phyloP scores from a whole-genome alignment of 306 rosid genomes.

The Ormosia semicastrata region DNA sequence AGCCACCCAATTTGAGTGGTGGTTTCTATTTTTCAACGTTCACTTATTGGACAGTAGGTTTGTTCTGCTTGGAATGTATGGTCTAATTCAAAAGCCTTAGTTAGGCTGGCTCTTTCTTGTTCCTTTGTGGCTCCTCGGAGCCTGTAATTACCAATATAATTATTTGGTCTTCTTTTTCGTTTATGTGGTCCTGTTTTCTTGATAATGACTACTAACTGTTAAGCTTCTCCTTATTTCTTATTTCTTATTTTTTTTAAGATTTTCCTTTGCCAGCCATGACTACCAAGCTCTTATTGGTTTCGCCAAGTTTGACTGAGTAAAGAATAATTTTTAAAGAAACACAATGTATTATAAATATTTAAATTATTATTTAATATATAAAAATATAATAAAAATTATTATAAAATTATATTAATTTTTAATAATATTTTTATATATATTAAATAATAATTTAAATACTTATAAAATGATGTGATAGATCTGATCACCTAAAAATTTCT shows the following conservation, averaged over 20 bases:
- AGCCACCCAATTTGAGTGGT: slow-evolving; percentile 26
- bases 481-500: too few relatives aligned
- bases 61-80: neutral
- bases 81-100: too few relatives aligned
- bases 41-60: slow-evolving; percentile 36
- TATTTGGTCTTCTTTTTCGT: neutral
- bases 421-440: too few relatives aligned
- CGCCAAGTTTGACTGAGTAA: slow-evolving; percentile 21
- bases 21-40: slow-evolving; percentile 22
- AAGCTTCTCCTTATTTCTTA: neutral
- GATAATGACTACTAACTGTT: slow-evolving; percentile 26
- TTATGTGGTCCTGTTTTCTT: neutral
- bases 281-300: neutral
- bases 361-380: too few relatives aligned
- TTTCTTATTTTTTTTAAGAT: neutral
- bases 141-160: neutral
- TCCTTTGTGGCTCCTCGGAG: neutral
- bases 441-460: too few relatives aligned
- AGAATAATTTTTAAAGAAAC: too few relatives aligned
- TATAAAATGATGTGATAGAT: too few relatives aligned
- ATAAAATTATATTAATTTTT: too few relatives aligned
- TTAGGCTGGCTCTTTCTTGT: neutral
- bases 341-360: too few relatives aligned
- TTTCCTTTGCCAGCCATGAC: neutral
- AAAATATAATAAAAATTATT: too few relatives aligned